phyloP scores from a whole-genome alignment of 2,329 filamentous ascomycete species.

The Penicillium sp. region DNA sequence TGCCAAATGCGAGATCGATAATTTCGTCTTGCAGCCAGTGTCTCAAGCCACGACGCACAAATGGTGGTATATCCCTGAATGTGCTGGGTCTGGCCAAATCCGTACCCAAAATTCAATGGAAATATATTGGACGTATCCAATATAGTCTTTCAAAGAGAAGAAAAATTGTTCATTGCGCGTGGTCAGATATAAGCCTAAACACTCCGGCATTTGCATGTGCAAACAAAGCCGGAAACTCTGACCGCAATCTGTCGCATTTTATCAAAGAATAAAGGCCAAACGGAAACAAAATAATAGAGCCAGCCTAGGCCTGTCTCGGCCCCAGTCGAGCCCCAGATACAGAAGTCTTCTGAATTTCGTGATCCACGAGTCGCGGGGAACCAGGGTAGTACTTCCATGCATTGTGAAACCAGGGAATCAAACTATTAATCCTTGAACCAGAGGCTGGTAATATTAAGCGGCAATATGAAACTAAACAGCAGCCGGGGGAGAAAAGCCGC shows the following conservation, averaged over 20 bases:
- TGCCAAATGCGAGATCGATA: background rate
- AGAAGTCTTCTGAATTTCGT: slow-evolving; percentile 11
- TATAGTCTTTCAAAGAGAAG: background rate
- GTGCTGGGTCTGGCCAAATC: background rate
- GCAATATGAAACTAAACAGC: background rate
- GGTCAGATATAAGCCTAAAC: background rate
- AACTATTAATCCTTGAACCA: background rate
- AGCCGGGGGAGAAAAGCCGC: no score
- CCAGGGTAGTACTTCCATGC: slow-evolving; percentile 19
- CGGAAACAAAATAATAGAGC: background rate
- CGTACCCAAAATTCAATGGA: background rate
- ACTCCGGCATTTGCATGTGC: background rate
- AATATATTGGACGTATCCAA: background rate
- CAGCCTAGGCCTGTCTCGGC: slow-evolving; percentile 4
- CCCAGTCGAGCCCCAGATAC: slow-evolving; percentile 11
- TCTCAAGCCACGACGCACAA: background rate
- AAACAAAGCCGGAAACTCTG: background rate
- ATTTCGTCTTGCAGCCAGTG: background rate
- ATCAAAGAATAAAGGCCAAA: no score
- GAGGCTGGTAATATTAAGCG: background rate
- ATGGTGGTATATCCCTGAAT: background rate
- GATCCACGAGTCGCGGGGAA: slow-evolving; percentile 23
- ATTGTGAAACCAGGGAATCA: slow-evolving; percentile 12
- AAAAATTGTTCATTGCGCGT: background rate
- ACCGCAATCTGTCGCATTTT: no score